These are phyloP conservation scores for Spergularia azorica DNA, from an alignment of 179 eudicot species.

Conservation along the genomic window DNA sequence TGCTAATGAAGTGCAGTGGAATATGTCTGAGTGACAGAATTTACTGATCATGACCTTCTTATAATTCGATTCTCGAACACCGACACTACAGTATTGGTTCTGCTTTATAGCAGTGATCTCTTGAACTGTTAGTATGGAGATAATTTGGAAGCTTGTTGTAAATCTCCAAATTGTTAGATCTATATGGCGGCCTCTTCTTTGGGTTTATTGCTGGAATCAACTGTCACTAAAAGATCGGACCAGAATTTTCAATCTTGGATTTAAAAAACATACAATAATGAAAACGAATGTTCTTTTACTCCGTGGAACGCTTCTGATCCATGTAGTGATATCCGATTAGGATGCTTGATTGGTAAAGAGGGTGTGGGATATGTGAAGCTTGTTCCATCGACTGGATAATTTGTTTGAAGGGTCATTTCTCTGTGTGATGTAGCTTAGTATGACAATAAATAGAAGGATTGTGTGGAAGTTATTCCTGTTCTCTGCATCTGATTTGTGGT, in stretches of 20 bases:
- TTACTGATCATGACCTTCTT: conserved; percentile 9
- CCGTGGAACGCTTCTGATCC: too few species aligned
- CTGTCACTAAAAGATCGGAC: background rate
- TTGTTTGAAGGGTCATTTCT: background rate
- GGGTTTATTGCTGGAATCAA: background rate
- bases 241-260: background rate
- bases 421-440: background rate
- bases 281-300: too few species aligned
- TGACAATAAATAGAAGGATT: background rate
- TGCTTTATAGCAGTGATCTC: background rate
- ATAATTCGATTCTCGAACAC: conserved; percentile 11
- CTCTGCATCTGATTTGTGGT: background rate
- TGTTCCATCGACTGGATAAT: background rate
- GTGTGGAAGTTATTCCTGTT: background rate
- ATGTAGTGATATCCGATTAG: background rate
- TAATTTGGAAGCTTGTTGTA: conserved; percentile 1
- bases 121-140: background rate
- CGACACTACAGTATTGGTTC: conserved; percentile 14
- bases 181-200: background rate
- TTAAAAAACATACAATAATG: background rate
- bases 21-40: background rate
- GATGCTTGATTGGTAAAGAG: conserved; percentile 4
- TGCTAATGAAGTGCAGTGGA: conserved; percentile 16
- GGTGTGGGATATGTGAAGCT: background rate
- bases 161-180: conserved; percentile 23